phyloP scores from a whole-genome alignment of 2,329 filamentous ascomycete species.

The Phialemoniopsis sp. region DNA sequence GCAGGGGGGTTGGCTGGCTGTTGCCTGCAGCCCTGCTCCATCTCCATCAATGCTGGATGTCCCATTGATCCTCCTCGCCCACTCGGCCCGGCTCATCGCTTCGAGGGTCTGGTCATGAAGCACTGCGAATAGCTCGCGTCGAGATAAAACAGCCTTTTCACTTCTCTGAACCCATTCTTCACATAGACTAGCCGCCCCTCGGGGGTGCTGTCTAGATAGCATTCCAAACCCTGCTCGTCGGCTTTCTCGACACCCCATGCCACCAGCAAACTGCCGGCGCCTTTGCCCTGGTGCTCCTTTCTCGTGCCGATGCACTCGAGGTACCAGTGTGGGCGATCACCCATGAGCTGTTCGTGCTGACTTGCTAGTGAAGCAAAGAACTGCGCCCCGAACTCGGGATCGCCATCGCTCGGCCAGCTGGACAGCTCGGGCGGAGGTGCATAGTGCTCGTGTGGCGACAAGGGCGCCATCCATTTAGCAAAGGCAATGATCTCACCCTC shows the following conservation, averaged over 20 bases:
- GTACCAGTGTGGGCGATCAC: constrained; percentile 38
- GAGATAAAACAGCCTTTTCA: constrained; percentile 31
- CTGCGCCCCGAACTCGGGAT: constrained; percentile 24
- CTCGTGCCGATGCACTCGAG: constrained; percentile 42
- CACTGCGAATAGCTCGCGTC: constrained; percentile 22
- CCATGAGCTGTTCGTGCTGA: constrained; percentile 31
- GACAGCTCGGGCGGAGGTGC: constrained; percentile 19
- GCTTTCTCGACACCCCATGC: constrained; percentile 42
- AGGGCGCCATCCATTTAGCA: constrained; percentile 36
- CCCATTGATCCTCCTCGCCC: too few relatives aligned
- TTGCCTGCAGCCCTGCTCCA: too few relatives aligned
- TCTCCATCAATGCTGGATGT: too few relatives aligned
- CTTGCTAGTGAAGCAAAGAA: constrained; percentile 34
- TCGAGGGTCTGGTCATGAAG: too few relatives aligned
- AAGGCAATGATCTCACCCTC: constrained; percentile 31
- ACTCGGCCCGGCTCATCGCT: too few relatives aligned
- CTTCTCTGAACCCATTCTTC: constrained; percentile 38
- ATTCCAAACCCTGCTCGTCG: constrained; percentile 34
- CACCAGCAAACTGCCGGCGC: constrained; percentile 37
- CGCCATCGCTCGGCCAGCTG: constrained; percentile 33
- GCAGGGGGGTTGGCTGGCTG: too few relatives aligned
- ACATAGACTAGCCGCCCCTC: constrained; percentile 40
- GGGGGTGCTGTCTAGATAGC: constrained; percentile 47
- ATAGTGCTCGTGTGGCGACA: constrained; percentile 17
- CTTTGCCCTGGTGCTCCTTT: constrained; percentile 37